Base-by-base conservation (phyloP, 805 yeast genomes). In the Candida dajiaensis region DNA sequence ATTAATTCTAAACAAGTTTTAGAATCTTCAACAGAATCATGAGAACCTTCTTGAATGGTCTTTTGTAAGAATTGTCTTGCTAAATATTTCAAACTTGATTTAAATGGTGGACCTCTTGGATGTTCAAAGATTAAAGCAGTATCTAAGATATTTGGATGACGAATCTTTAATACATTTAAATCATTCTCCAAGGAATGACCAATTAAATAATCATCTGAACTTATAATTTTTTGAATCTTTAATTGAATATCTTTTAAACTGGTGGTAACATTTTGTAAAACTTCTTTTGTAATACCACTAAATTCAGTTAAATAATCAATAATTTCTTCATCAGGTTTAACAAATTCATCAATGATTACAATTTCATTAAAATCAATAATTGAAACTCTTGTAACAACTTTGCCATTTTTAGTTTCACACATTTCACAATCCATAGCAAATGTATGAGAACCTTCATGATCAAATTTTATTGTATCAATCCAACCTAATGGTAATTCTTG, bases 361-460 rank as follows among this genome's bases (percentile, higher is more conserved):
- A 76, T 73, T 16, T 74, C 76, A 43, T 79, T 72, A 54, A 76
- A 79, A 60, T 85, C 81, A 1, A 89, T 76, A 10, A 94, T 53
- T 2, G 96, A 85, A 0, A 87, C 78, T 44, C 97, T 72, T 0
- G 98, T 80, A 37, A 92, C 69, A 1, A 79, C 95, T 38, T 74
- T 72, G 0, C 89, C 89, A 1, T 58, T 51, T 0, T 69, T 76
- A 0, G 90, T 66, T 48, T 73, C 67, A 61, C 97, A 89, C 89
- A 92, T 94, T 66, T 92, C 99, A 70, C 99, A 94, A 66, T 92
- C 99, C 18, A 94, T 53, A 0, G 95, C 94, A 67, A 78, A 88
- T 0, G 85, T 78, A 47, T 73, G 80, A 0, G 85, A 74, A 0
- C 81, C 83, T 10, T 71, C 80, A 50, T 78, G 82, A 1, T 74